These are phyloP conservation scores for Lachnellula suecica DNA, from an alignment of 2,329 filamentous ascomycete genomes.

Conservation along the genomic window DNA sequence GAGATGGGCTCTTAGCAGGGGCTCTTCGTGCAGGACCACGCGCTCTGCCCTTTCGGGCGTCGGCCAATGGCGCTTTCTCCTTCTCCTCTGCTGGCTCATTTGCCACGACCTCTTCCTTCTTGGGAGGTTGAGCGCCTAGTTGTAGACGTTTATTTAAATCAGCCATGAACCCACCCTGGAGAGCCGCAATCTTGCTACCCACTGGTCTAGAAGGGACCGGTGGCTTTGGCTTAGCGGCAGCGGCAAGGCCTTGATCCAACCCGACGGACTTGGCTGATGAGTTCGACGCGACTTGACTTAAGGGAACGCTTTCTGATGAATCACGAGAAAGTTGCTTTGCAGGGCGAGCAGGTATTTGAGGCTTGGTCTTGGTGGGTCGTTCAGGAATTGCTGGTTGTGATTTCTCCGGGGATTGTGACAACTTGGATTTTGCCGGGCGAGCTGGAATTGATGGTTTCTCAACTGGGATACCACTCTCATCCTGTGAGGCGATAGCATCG, in stretches of 20 bases:
- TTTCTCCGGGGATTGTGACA: constrained; percentile 28
- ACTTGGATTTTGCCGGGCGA: constrained; percentile 44
- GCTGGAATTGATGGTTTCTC: constrained; percentile 58
- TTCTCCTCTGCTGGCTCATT: constrained; percentile 57
- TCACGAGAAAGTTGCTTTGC: constrained; percentile 52
- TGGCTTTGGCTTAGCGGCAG: constrained; percentile 72
- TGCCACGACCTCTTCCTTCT: constrained; percentile 66
- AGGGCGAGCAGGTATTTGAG: constrained; percentile 60
- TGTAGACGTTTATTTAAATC: constrained; percentile 89
- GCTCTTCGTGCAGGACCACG: constrained; percentile 81
- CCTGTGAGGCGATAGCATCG: no score
- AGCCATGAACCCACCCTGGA: constrained; percentile 89
- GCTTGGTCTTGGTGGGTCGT: constrained; percentile 53
- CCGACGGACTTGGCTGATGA: constrained; percentile 33
- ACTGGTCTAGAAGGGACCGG: constrained; percentile 75
- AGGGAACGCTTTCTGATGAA: constrained; percentile 32
- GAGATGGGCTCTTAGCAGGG: constrained; percentile 45
- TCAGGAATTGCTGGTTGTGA: constrained; percentile 31
- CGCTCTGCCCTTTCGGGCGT: constrained; percentile 88
- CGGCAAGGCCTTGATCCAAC: constrained; percentile 41
- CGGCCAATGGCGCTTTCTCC: constrained; percentile 77
- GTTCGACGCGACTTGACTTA: constrained; percentile 25
- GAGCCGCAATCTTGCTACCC: constrained; percentile 83
- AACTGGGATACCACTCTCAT: no score
- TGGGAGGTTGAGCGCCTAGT: constrained; percentile 77